phyloP scores from a whole-genome alignment of 2,329 filamentous ascomycete genomes.

The Acarospora socialis region DNA sequence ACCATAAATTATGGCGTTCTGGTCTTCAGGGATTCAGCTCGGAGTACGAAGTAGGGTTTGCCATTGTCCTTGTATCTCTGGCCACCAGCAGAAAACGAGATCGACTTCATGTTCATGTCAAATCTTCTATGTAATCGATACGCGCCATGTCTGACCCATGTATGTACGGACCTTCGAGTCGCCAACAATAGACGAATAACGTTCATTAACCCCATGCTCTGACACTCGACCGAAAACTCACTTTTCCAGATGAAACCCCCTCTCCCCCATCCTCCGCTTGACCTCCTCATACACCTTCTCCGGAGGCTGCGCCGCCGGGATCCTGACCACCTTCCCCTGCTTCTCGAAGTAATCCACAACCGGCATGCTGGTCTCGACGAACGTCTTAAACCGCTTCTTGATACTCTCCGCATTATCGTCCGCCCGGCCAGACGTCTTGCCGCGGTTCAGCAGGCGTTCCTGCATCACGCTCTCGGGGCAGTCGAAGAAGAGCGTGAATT shows the following conservation, averaged over 20 bases:
- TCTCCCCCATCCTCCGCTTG: slow-evolving; percentile 30
- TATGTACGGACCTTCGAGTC: too few relatives aligned
- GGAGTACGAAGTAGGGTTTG: too few relatives aligned
- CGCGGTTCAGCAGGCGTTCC: slow-evolving; percentile 66
- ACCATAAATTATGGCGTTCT: too few relatives aligned
- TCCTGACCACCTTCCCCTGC: slow-evolving; percentile 64
- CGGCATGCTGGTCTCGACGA: slow-evolving; percentile 93
- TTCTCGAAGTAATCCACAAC: slow-evolving; percentile 75
- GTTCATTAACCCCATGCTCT: not conserved
- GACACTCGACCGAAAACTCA: not conserved
- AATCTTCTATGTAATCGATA: too few relatives aligned
- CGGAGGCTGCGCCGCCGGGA: slow-evolving; percentile 55
- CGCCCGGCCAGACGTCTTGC: slow-evolving; percentile 77
- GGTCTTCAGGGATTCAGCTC: too few relatives aligned
- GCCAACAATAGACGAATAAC: too few relatives aligned
- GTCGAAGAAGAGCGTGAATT: slow-evolving; percentile 86
- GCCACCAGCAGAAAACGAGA: too few relatives aligned
- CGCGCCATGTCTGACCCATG: too few relatives aligned
- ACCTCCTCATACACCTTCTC: slow-evolving; percentile 49
- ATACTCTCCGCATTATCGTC: slow-evolving; percentile 96
- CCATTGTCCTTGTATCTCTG: too few relatives aligned
- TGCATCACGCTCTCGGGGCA: slow-evolving; percentile 85
- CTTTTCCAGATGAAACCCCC: slow-evolving; percentile 28
- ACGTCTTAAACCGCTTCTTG: slow-evolving; percentile 88
- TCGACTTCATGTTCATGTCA: too few relatives aligned